These are phyloP conservation scores for Cytospora piceae DNA, from an alignment of 2,329 filamentous ascomycete genomes.

Conservation along the genomic window DNA sequence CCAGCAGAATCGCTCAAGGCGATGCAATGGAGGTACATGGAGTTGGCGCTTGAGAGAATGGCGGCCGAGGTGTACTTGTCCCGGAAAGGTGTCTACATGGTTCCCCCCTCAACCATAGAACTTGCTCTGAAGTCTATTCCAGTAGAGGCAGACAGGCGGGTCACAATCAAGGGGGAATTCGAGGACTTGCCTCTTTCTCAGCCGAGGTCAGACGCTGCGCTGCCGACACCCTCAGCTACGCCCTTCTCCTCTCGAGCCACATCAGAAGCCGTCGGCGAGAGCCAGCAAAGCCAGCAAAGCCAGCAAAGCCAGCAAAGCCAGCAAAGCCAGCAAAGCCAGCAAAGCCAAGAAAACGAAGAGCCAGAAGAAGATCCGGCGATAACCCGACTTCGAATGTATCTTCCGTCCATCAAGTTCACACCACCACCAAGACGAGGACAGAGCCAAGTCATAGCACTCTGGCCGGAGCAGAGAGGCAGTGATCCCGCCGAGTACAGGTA, in stretches of 20 bases:
- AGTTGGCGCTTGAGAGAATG: conserved; percentile 25
- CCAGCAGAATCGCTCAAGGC: conserved; percentile 21
- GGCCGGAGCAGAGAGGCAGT: conserved; percentile 40
- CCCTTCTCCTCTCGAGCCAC: conserved; percentile 26
- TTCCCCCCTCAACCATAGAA: conserved; percentile 15
- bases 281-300: conserved; percentile 20
- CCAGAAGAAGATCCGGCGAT: conserved; percentile 38
- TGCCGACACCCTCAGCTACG: conserved; percentile 27
- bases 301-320: conserved; percentile 15
- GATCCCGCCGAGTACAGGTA: conserved; percentile 41
- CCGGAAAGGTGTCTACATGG: conserved; percentile 16
- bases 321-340: conserved; percentile 11
- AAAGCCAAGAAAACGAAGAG: conserved; percentile 27
- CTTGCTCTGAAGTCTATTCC: conserved; percentile 11
- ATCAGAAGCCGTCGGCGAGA: conserved; percentile 16
- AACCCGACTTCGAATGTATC: conserved; percentile 42
- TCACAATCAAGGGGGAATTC: not conserved
- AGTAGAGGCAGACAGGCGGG: not conserved
- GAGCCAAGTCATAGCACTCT: conserved; percentile 40
- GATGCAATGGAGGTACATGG: conserved; percentile 26
- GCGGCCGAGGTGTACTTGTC: conserved; percentile 29
- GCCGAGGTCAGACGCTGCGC: conserved; percentile 9
- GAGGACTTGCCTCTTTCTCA: conserved; percentile 11
- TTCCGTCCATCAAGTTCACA: conserved; percentile 37
- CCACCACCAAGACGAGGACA: conserved; percentile 34